phyloP scores from a whole-genome alignment of 192 early-diverging fungal genomes.

The Pilobolus umbonatus region DNA sequence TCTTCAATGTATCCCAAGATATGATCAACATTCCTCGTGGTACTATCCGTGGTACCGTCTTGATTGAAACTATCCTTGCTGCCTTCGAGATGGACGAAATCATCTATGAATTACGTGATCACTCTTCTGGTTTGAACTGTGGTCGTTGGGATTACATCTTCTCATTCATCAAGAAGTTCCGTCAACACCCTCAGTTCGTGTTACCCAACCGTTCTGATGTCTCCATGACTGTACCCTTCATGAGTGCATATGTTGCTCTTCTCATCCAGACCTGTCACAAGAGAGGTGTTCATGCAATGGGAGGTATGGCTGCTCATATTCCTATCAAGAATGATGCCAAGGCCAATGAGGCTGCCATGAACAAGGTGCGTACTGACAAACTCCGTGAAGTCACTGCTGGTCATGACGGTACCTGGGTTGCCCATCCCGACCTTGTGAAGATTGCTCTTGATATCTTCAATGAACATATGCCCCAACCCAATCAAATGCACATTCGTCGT shows the following conservation, averaged over 20 bases:
- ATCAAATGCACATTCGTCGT: conserved; percentile 88
- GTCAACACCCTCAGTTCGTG: conserved; percentile 76
- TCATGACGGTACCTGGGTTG: conserved; percentile 94
- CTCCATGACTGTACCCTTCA: conserved; percentile 93
- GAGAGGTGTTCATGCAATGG: conserved; percentile 98
- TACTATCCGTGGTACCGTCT: conserved; percentile 92
- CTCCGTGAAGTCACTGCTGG: conserved; percentile 90
- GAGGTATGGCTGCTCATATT: conserved; percentile 98
- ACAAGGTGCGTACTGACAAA: conserved; percentile 93
- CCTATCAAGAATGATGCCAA: conserved; percentile 90
- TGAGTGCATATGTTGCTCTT: conserved; percentile 95
- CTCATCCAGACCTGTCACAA: conserved; percentile 98
- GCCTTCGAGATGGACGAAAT: conserved; percentile 99
- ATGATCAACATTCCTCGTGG: conserved; percentile 82
- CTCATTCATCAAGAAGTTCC: conserved; percentile 95
- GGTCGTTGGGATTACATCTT: conserved; percentile 99
- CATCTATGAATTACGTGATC: conserved; percentile 96
- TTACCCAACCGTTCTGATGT: conserved; percentile 89
- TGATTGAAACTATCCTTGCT: conserved; percentile 96
- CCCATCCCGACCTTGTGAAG: conserved; percentile 91
- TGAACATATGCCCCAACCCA: conserved; percentile 90
- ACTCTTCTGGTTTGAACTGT: conserved; percentile 97
- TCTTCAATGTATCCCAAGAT: conserved; percentile 93
- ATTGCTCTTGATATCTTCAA: conserved; percentile 87
- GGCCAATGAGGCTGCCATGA: conserved; percentile 87